phyloP scores from a whole-genome alignment of 441 rosid species.

The Bruguiera hainesii region DNA sequence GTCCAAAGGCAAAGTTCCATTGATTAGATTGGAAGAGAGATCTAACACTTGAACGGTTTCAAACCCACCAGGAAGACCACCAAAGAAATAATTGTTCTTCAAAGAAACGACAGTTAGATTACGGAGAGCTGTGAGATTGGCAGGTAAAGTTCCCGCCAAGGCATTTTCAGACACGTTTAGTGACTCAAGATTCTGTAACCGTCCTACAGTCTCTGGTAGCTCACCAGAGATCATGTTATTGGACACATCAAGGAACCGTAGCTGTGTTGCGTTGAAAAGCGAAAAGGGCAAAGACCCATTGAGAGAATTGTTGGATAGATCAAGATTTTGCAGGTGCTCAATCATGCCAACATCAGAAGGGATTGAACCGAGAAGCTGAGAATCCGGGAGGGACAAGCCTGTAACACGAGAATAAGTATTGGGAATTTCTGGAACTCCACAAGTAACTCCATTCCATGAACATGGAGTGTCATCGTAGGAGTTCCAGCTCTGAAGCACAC shows the following conservation, averaged over 20 bases:
- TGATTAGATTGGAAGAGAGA: slow-evolving; percentile 66
- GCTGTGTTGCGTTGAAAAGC: slow-evolving; percentile 49
- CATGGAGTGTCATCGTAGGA: slow-evolving; percentile 61
- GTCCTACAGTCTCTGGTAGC: slow-evolving; percentile 41
- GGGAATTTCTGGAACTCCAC: slow-evolving; percentile 31
- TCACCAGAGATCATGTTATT: slow-evolving; percentile 56
- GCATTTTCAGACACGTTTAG: slow-evolving; percentile 78
- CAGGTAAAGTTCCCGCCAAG: slow-evolving; percentile 67
- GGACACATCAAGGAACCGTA: slow-evolving; percentile 64
- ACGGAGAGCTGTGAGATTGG: slow-evolving; percentile 34
- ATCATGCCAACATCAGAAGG: slow-evolving; percentile 63
- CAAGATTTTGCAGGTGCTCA: slow-evolving; percentile 50
- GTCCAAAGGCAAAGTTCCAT: slow-evolving; percentile 65
- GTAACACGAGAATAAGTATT: slow-evolving; percentile 38
- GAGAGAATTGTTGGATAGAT: slow-evolving; percentile 74
- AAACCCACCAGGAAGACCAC: slow-evolving; percentile 54
- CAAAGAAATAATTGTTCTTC: slow-evolving; percentile 55
- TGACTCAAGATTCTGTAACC: slow-evolving; percentile 46
- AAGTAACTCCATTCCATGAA: slow-evolving; percentile 75
- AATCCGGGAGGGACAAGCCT: slow-evolving; percentile 52
- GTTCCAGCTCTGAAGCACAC: slow-evolving; percentile 53
- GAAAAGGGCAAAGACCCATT: slow-evolving; percentile 65
- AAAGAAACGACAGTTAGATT: slow-evolving; percentile 56
- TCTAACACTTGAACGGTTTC: slow-evolving; percentile 47
- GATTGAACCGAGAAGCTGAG: slow-evolving; percentile 64